Base-by-base conservation (phyloP, 345 rosid species). In the Trapa incisa region DNA sequence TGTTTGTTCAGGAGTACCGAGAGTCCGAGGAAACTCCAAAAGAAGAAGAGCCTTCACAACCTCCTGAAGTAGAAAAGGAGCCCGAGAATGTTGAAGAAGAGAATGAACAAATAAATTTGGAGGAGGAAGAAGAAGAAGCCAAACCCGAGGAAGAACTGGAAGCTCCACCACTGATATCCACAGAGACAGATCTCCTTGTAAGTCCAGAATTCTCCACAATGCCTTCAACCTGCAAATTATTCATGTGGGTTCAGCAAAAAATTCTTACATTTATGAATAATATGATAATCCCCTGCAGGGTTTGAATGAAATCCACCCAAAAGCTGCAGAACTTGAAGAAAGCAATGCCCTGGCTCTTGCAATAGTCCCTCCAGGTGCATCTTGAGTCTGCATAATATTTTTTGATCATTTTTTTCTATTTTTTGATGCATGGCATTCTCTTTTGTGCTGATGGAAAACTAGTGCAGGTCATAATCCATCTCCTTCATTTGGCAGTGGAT, bases 331-430 rank as follows among this genome's bases (percentile, higher is more conserved):
- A 71, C 78, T 95, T 35, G 96, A 89, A 76, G 85, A 87, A 77
- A 83, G 65, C 66, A 95, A 95, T 47, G 99, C 99, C 35, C 70
- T 89, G 41, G 96, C 99, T 69, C 96, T 95, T 56, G 99, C 97
- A 16, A 95, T 95, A 67, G 66, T 86, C 73, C 87, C 85, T 65
- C 78, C 82, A 47, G 89, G 99, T 87, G 81, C 35, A 78, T 66
- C 68, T 4, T 11, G 38, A 47, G 3, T 17, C 56, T 53, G 29
- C 33, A 37, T 15, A 22, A 37, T 13, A 65, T 13, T 50, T 33
- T 42, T 65, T 3, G 39, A 17, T 56, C 0, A 16, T 43, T n/a
- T 33, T 6, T 8, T 37, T 37, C 16, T 17, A 12, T 47, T 13
- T 36, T 41, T 41, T 41, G 43, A 41, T 41, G 43, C 43, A 41